A percentile compares a stretch with the other conserved stretches of the same genome.
phyloP scores from a whole-genome alignment of 208 protist genomes.

The Leishmania martiniquensis region DNA sequence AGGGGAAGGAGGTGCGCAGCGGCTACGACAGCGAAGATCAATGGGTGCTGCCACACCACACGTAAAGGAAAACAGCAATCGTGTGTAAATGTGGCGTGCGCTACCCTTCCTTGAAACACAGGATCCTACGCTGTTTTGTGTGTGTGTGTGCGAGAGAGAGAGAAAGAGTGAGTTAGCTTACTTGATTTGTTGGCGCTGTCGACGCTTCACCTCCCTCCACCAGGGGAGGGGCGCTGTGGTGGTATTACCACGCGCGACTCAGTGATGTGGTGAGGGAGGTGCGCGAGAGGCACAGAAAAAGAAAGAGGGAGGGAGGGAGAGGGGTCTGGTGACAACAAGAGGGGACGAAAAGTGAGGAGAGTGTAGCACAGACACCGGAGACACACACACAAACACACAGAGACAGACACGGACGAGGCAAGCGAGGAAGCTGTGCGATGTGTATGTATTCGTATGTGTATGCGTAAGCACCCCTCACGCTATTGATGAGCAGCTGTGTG shows the following conservation, averaged over 20 bases:
- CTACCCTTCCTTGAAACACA: no score
- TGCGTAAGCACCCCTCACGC: not conserved
- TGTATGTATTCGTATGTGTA: no score
- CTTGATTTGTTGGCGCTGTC: no score
- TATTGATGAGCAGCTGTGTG: not conserved
- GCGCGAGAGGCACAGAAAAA: not conserved
- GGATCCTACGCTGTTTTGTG: no score
- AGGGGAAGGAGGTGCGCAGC: not conserved
- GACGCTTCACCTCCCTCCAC: no score
- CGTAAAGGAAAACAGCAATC: not conserved
- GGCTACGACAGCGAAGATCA: not conserved
- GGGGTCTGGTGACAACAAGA: no score
- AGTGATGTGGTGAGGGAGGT: not conserved
- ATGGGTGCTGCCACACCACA: not conserved
- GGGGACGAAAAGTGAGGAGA: not conserved
- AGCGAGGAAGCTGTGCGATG: not conserved
- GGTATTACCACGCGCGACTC: no score
- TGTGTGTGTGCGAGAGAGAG: no score
- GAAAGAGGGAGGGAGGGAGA: not conserved
- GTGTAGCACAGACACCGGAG: not conserved
- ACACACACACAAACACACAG: not conserved
- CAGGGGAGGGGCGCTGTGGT: no score
- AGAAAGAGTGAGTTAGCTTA: no score
- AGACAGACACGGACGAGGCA: not conserved
- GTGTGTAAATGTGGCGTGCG: not conserved